Percentiles rank a stretch among this genome's conserved stretches.
Conservation (phyloP, 2,329 filamentous ascomycete species). For the Epichloe amarillans region DNA sequence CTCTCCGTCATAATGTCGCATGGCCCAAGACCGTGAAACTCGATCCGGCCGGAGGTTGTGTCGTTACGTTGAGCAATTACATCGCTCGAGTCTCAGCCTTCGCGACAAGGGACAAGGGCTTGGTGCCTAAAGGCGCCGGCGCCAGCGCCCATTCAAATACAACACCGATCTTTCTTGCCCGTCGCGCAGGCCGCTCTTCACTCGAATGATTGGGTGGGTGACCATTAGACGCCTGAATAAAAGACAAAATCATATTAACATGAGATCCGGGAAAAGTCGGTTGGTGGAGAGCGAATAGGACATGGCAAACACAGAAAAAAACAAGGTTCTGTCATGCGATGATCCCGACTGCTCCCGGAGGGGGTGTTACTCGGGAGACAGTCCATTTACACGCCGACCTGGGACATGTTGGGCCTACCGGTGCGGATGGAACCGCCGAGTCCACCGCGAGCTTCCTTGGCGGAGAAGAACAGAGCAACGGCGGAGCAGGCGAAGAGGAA, state of each 20-base stretch:
- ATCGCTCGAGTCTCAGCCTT: background rate
- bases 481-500: conserved; percentile 56
- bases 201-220: background rate
- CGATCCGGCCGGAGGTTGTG: background rate
- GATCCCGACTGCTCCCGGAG: background rate
- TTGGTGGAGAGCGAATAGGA: background rate
- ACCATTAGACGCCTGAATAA: conserved; percentile 3
- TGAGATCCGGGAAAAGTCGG: background rate
- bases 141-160: too few relatives aligned
- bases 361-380: background rate
- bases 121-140: background rate
- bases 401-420: conserved; percentile 40
- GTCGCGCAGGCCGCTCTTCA: background rate
- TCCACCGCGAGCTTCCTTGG: conserved; percentile 37
- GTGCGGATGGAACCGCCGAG: conserved; percentile 28
- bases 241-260: conserved; percentile 1
- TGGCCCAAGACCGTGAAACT: background rate
- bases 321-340: background rate
- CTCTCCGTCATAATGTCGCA: background rate
- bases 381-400: conserved; percentile 32
- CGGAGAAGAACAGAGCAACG: conserved; percentile 40
- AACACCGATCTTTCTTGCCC: background rate
- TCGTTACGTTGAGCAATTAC: background rate
- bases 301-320: background rate
- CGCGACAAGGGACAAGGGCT: background rate